phyloP scores from a whole-genome alignment of 2,329 filamentous ascomycete species.

The Orbilia javanica region DNA sequence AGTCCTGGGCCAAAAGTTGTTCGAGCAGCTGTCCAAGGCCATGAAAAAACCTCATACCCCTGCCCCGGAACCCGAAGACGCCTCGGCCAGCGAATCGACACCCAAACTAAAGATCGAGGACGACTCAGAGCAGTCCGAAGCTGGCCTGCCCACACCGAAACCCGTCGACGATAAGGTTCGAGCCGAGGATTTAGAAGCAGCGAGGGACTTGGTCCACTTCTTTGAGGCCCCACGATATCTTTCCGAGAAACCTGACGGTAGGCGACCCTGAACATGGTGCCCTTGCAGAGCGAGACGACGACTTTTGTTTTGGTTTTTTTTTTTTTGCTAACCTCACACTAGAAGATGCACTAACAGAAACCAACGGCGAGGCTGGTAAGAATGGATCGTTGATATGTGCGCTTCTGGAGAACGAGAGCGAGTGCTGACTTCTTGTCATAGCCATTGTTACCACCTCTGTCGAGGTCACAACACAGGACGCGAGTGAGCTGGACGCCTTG shows the following conservation, averaged over 20 bases:
- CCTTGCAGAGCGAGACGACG: not conserved
- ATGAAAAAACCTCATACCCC: slow-evolving; percentile 59
- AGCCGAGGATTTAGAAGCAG: slow-evolving; percentile 52
- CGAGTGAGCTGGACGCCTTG: slow-evolving; percentile 9
- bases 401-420: not conserved
- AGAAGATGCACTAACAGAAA: slow-evolving; percentile 17
- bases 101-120: slow-evolving; percentile 55
- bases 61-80: slow-evolving; percentile 54
- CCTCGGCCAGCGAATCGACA: slow-evolving; percentile 40
- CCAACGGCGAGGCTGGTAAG: slow-evolving; percentile 44
- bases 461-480: slow-evolving; percentile 40
- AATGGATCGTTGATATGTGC: not conserved
- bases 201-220: slow-evolving; percentile 55
- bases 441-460: slow-evolving; percentile 39
- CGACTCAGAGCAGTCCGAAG: slow-evolving; percentile 41
- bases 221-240: slow-evolving; percentile 54
- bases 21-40: slow-evolving; percentile 51
- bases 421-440: slow-evolving; percentile 20
- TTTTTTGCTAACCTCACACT: slow-evolving; percentile 25
- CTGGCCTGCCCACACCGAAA: slow-evolving; percentile 45
- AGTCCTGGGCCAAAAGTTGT: slow-evolving; percentile 47
- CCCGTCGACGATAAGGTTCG: slow-evolving; percentile 49
- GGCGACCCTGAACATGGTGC: slow-evolving; percentile 17
- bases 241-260: slow-evolving; percentile 56
- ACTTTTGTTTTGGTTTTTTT: too few species aligned